phyloP scores from a whole-genome alignment of 371 early-diverging fungal genomes.

The Chytridiales sp. region DNA sequence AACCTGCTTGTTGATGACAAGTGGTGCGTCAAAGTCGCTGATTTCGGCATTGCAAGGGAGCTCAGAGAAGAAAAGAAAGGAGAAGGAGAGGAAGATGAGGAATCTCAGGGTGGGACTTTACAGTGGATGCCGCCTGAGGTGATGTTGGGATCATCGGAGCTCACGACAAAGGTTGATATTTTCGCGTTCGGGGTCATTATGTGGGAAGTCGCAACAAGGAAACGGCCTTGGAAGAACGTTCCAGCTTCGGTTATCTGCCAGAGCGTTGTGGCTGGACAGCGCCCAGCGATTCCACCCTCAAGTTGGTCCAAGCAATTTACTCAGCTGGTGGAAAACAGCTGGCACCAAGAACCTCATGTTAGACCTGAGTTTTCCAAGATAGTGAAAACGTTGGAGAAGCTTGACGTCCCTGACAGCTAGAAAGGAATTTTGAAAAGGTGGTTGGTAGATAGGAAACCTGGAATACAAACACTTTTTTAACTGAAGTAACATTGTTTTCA shows the following conservation, averaged over 20 bases:
- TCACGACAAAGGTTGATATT: slow-evolving; percentile 3
- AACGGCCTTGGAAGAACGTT: slow-evolving; percentile 10
- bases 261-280: neutral
- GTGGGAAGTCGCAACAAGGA: slow-evolving; percentile 12
- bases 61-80: too few relatives aligned
- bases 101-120: slow-evolving; percentile 9
- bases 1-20: slow-evolving; percentile 17
- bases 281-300: neutral
- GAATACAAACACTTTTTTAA: too few relatives aligned
- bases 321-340: neutral
- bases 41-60: slow-evolving; percentile 20
- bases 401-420: neutral
- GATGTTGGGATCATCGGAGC: neutral
- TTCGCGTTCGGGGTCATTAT: slow-evolving; percentile 18
- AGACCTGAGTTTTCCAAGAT: neutral
- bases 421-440: too few relatives aligned
- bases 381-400: neutral
- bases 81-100: too few relatives aligned
- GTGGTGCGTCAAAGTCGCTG: slow-evolving; percentile 15
- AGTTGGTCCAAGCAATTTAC: slow-evolving; percentile 2
- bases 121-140: slow-evolving; percentile 19
- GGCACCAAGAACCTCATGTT: neutral
- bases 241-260: neutral
- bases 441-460: too few relatives aligned
- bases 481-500: too few relatives aligned